Evolutionary conservation across 495 filamentous ascomycete genomes (phyloP).

Genomic region (Jackrogersella minutella): DNA sequence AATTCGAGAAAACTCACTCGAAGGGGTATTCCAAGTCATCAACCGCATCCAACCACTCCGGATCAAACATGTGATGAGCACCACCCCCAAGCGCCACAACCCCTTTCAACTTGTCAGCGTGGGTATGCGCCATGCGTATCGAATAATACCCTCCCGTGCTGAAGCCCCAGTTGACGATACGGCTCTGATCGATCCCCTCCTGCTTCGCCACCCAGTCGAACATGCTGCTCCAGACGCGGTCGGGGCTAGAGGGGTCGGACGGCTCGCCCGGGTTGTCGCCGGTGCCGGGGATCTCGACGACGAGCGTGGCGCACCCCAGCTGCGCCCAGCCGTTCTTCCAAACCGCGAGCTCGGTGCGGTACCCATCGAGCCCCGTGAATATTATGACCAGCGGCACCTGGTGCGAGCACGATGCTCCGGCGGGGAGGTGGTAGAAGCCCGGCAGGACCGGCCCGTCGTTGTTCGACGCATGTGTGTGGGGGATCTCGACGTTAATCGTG

Average conservation of each 20-base stretch:
- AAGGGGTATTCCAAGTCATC: conserved; percentile 79
- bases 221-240: conserved; percentile 67
- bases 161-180: conserved; percentile 69
- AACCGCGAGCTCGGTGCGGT: conserved; percentile 73
- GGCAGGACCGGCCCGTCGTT: conserved; percentile 62
- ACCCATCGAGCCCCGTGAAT: conserved; percentile 76
- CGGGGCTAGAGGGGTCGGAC: conserved; percentile 49
- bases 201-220: conserved; percentile 67
- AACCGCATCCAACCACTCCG: conserved; percentile 67
- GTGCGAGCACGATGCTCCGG: conserved; percentile 19
- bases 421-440: conserved; percentile 66
- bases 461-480: conserved; percentile 60
- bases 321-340: conserved; percentile 66
- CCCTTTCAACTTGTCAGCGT: conserved; percentile 63
- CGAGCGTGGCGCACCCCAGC: conserved; percentile 62
- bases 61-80: conserved; percentile 69
- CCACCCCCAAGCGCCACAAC: conserved; percentile 71
- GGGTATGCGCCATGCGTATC: conserved; percentile 72
- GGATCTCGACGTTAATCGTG: conserved; percentile 63
- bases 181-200: conserved; percentile 60
- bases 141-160: conserved; percentile 78
- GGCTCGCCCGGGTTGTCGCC: conserved; percentile 72
- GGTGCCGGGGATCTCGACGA: conserved; percentile 78
- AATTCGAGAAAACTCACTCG: conserved; percentile 53
- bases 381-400: conserved; percentile 68